A percentile compares a stretch with the other conserved stretches of the same genome.
Conservation (phyloP, 257 asterid genomes). For the Solanum microdontum region DNA sequence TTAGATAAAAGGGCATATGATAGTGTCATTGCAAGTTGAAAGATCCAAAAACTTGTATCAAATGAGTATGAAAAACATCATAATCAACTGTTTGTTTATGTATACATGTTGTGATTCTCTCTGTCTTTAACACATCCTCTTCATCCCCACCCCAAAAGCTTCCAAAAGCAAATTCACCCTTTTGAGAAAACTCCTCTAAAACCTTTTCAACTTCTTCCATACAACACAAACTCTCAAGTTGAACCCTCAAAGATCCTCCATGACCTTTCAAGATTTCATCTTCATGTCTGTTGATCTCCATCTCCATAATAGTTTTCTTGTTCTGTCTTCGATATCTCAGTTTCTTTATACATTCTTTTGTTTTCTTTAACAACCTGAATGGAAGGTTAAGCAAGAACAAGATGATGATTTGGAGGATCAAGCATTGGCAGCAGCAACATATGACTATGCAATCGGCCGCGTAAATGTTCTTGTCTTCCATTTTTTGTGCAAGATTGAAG, state of each 20-base stretch:
- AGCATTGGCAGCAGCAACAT: slow-evolving; percentile 75
- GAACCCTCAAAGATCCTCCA: slow-evolving; percentile 19
- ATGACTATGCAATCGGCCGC: slow-evolving; percentile 82
- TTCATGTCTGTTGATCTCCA: slow-evolving; percentile 8
- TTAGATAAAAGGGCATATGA: neutral
- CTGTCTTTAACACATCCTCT: neutral
- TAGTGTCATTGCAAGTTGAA: slow-evolving; percentile 11
- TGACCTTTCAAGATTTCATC: slow-evolving; percentile 21
- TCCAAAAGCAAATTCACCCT: slow-evolving; percentile 78
- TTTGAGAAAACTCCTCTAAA: slow-evolving; percentile 46
- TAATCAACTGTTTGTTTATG: slow-evolving; percentile 39
- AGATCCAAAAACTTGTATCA: slow-evolving; percentile 41
- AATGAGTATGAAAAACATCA: slow-evolving; percentile 28
- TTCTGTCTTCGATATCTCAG: slow-evolving; percentile 19
- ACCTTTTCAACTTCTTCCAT: slow-evolving; percentile 63
- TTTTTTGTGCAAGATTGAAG: slow-evolving; percentile 8
- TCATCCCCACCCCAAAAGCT: slow-evolving; percentile 60
- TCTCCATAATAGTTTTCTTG: slow-evolving; percentile 14
- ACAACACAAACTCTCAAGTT: slow-evolving; percentile 24
- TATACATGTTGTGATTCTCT: slow-evolving; percentile 27
- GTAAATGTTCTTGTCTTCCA: slow-evolving; percentile 51
- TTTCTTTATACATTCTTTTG: slow-evolving; percentile 32
- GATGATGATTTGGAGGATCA: slow-evolving; percentile 61
- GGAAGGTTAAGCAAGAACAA: slow-evolving; percentile 56
- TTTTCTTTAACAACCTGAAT: slow-evolving; percentile 28